These are phyloP conservation scores for Olyra latifolia DNA, from an alignment of 176 grass and related monocot genomes.

Conservation along the genomic window DNA sequence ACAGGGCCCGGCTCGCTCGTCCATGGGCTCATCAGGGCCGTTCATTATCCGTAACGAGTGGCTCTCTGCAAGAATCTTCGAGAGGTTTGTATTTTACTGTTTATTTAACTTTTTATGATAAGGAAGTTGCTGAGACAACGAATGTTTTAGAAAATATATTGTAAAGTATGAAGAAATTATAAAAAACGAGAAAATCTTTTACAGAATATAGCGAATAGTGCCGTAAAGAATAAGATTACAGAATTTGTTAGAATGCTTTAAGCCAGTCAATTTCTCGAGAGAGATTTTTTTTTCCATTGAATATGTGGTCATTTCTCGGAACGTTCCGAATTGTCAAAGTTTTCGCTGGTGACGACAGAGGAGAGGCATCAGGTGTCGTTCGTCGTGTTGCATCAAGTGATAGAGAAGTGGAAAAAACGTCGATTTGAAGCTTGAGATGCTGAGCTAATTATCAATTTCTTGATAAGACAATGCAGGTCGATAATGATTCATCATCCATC, in stretches of 20 bases:
- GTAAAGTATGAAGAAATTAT: too few relatives aligned
- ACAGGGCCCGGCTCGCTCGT: background rate
- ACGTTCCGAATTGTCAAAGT: background rate
- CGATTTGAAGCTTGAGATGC: constrained; percentile 15
- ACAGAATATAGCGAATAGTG: too few relatives aligned
- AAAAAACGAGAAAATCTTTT: too few relatives aligned
- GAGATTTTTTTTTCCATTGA: background rate
- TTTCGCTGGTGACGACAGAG: background rate
- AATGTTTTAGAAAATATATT: too few relatives aligned
- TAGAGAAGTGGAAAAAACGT: background rate
- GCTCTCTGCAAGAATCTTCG: too few relatives aligned
- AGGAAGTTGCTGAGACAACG: too few relatives aligned
- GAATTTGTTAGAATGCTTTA: too few relatives aligned
- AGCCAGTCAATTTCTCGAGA: background rate
- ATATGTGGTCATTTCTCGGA: too few relatives aligned
- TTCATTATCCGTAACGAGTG: background rate
- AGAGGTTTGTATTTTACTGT: too few relatives aligned
- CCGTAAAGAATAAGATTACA: too few relatives aligned
- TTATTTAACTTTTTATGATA: too few relatives aligned
- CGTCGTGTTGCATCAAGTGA: background rate
- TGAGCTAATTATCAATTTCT: background rate
- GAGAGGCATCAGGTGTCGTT: background rate
- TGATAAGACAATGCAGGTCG: background rate
- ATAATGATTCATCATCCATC: constrained; percentile 1
- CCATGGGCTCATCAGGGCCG: background rate